Evolutionary conservation across 2,329 filamentous ascomycete species (phyloP).

Genomic region (Fusarium praegraminearum): DNA sequence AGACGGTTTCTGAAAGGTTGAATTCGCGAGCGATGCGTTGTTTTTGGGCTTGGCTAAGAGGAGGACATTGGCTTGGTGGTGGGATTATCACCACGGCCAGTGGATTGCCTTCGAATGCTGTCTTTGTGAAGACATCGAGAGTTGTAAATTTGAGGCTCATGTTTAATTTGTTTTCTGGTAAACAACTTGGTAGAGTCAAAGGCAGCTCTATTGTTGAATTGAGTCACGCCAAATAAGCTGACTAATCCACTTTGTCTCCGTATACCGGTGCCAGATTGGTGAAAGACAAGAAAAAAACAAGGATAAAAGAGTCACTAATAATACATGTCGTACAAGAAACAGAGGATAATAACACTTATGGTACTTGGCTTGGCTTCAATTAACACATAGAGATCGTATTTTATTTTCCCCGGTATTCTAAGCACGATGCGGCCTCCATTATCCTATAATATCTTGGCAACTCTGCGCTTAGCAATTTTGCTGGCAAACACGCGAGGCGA

Average conservation of each 20-base stretch:
- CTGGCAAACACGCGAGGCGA: background rate
- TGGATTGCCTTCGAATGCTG: conserved; percentile 66
- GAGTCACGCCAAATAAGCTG: background rate
- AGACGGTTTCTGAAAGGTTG: conserved; percentile 72
- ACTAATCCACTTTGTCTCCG: background rate
- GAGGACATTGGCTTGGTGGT: conserved; percentile 40
- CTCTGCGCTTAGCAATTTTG: background rate
- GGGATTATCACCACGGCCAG: conserved; percentile 69
- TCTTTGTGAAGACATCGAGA: conserved; percentile 68
- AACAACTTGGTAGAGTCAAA: too few species aligned
- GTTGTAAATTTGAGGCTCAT: conserved; percentile 62
- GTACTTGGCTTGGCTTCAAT: rapidly evolving
- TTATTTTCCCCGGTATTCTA: background rate
- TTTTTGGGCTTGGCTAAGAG: conserved; percentile 62
- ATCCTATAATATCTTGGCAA: too few species aligned
- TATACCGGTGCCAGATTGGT: background rate
- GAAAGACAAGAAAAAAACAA: rapidly evolving
- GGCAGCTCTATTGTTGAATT: too few species aligned
- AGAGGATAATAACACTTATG: rapidly evolving
- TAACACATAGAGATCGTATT: background rate
- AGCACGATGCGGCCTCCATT: background rate
- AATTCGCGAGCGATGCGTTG: conserved; percentile 71
- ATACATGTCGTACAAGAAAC: background rate
- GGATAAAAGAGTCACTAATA: background rate
- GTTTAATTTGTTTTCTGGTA: background rate